Evolutionary conservation across 768 basidiomycete genomes (phyloP).

Genomic region (Boletus rubroflammeus): DNA sequence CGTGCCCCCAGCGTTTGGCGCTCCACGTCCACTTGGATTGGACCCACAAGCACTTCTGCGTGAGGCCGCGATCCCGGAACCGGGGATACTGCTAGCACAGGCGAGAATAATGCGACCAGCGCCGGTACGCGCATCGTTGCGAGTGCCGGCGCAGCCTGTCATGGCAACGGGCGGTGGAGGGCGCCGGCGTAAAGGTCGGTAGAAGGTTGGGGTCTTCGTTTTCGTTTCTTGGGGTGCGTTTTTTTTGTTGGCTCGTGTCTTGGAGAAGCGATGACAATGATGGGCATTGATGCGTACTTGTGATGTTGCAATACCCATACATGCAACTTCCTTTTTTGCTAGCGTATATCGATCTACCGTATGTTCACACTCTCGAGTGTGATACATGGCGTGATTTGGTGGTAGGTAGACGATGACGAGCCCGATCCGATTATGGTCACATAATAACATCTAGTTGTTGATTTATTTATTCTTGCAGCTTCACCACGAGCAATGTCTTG

Average conservation of each 20-base stretch:
- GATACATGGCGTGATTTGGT: not conserved
- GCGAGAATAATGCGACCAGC: not conserved
- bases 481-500: not conserved
- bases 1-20: not conserved
- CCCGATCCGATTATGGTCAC: not conserved
- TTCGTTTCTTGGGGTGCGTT: not conserved
- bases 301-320: not conserved
- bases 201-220: not conserved
- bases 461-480: too few species aligned
- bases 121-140: not conserved
- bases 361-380: not conserved
- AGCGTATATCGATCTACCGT: not conserved
- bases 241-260: not conserved
- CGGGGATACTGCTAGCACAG: not conserved
- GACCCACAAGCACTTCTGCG: not conserved
- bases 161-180: conserved; percentile 5
- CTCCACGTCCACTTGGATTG: not conserved
- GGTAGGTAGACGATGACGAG: not conserved
- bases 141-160: not conserved
- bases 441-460: not conserved
- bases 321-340: not conserved
- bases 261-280: not conserved
- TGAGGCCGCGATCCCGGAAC: not conserved
- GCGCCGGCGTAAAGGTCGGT: conserved; percentile 9
- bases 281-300: not conserved